Evolutionary conservation across 345 rosid species (phyloP).

Genomic region (Capsella bursapastoris): DNA sequence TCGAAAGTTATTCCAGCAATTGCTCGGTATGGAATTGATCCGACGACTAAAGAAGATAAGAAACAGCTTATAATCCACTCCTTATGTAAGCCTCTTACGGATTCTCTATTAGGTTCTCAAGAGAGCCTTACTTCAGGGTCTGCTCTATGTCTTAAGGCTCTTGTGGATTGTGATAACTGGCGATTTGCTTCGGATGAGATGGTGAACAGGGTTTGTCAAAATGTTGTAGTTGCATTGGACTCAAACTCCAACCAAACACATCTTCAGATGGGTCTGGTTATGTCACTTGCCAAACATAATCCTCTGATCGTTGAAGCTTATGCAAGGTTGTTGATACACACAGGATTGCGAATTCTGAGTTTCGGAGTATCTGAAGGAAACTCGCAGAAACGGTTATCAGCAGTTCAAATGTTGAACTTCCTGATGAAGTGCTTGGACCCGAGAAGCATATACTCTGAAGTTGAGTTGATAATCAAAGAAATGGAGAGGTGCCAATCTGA

Average conservation of each 20-base stretch:
- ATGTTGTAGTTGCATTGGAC: slow-evolving; percentile 86
- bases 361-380: slow-evolving; percentile 67
- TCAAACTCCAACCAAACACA: slow-evolving; percentile 74
- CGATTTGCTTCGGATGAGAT: slow-evolving; percentile 85
- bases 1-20: slow-evolving; percentile 92
- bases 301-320: slow-evolving; percentile 88
- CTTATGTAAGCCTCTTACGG: slow-evolving; percentile 81
- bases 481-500: slow-evolving; percentile 90
- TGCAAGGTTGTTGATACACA: slow-evolving; percentile 76
- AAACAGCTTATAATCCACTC: slow-evolving; percentile 76
- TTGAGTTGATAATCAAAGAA: slow-evolving; percentile 67
- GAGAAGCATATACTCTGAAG: slow-evolving; percentile 76
- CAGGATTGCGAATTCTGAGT: slow-evolving; percentile 65
- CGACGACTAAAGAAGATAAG: slow-evolving; percentile 69
- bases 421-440: slow-evolving; percentile 84
- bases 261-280: slow-evolving; percentile 76
- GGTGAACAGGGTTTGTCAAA: slow-evolving; percentile 90
- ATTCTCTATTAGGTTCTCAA: slow-evolving; percentile 78
- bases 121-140: slow-evolving; percentile 87
- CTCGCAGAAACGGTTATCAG: slow-evolving; percentile 83
- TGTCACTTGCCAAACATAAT: slow-evolving; percentile 87
- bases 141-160: slow-evolving; percentile 87
- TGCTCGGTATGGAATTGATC: slow-evolving; percentile 89
- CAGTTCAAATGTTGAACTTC: slow-evolving; percentile 89
- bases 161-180: slow-evolving; percentile 92